These are phyloP conservation scores for Pontederia crassipes DNA, from an alignment of 176 grass and related monocot genomes.

Conservation along the genomic window DNA sequence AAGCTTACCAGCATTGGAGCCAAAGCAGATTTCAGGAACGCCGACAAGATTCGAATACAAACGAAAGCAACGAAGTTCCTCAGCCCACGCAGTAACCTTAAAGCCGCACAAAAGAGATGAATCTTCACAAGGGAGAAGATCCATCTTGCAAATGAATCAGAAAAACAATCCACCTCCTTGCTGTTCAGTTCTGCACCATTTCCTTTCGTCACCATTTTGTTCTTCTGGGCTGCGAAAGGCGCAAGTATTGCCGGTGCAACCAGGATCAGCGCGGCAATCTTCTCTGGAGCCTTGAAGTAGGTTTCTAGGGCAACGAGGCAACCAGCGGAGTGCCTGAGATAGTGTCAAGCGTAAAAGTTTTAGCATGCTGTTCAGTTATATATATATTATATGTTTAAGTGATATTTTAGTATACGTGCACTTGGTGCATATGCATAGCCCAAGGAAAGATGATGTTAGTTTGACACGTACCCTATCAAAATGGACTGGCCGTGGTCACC, in stretches of 20 bases:
- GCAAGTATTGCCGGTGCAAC: conserved; percentile 70
- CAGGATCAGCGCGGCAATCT: conserved; percentile 62
- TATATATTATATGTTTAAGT: too few relatives aligned
- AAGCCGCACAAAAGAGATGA: conserved; percentile 21
- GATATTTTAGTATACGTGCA: too few relatives aligned
- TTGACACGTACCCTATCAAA: conserved; percentile 49
- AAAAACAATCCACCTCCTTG: neutral
- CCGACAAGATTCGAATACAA: conserved; percentile 37
- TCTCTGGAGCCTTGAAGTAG: conserved; percentile 62
- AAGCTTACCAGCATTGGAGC: conserved; percentile 43
- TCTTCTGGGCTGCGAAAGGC: conserved; percentile 25
- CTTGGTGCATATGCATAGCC: too few relatives aligned
- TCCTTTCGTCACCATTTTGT: neutral
- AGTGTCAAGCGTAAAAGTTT: conserved; percentile 11
- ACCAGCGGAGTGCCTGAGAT: conserved; percentile 79
- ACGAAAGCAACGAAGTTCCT: conserved; percentile 26
- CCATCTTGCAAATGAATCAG: neutral
- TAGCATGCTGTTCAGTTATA: neutral
- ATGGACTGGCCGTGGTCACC: conserved; percentile 28
- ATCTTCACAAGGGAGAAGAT: conserved; percentile 31
- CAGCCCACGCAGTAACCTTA: conserved; percentile 27
- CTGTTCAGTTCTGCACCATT: conserved; percentile 9
- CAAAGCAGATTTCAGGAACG: conserved; percentile 53
- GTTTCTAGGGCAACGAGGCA: conserved; percentile 65
- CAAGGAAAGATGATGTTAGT: too few relatives aligned